Evolutionary conservation across 73 alveolate genomes (phyloP).

Genomic region (Tetrahymena malaccensis): DNA sequence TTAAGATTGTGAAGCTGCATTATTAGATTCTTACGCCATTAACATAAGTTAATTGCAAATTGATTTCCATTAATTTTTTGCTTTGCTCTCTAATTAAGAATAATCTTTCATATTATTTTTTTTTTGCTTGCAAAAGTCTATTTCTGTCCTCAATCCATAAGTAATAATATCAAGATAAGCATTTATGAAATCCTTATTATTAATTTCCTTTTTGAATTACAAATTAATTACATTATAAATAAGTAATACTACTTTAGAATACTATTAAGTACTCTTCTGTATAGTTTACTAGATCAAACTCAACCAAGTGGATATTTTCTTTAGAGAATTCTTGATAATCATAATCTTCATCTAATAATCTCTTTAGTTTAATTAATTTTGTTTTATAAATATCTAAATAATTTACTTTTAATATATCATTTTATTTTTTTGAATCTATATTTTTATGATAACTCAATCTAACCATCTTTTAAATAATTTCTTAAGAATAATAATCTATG

Average conservation of each 20-base stretch:
- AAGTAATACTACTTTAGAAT: neutral
- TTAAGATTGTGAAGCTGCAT: neutral
- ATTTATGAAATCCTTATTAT: neutral
- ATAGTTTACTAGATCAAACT: neutral
- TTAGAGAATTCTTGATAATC: neutral
- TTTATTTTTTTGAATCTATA: neutral
- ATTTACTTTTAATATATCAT: neutral
- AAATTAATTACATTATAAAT: neutral
- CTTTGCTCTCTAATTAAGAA: neutral
- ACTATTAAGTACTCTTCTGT: neutral
- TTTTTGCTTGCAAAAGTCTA: neutral
- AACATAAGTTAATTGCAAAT: neutral
- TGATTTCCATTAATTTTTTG: neutral
- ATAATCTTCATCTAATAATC: neutral
- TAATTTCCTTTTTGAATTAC: neutral
- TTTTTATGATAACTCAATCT: neutral
- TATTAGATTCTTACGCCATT: neutral
- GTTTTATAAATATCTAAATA: neutral
- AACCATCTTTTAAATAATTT: neutral
- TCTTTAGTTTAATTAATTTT: neutral
- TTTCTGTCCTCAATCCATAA: neutral
- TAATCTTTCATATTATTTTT: neutral
- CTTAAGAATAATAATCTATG: neutral
- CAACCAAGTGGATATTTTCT: neutral
- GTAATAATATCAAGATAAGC: neutral